These are phyloP conservation scores for Selaginella moellendorffii DNA, from an alignment of 75 land plant genomes.

Conservation along the genomic window DNA sequence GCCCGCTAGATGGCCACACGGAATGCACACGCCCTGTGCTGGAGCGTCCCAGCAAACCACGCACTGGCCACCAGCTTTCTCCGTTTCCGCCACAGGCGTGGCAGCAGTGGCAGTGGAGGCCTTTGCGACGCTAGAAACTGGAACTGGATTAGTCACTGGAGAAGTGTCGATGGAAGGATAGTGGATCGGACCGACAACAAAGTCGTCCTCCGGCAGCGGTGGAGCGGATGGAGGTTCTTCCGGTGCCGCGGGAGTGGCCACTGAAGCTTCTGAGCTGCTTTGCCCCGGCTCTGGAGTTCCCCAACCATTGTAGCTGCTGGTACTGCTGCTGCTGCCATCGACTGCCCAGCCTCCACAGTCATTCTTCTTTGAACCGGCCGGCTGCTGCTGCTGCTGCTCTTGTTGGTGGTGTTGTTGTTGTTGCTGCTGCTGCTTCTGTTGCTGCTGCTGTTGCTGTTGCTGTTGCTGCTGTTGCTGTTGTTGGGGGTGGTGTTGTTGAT, in stretches of 20 bases:
- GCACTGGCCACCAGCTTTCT: slow-evolving; percentile 33
- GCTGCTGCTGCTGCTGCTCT: background rate
- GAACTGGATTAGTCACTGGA: slow-evolving; percentile 22
- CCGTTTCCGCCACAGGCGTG: slow-evolving; percentile 6
- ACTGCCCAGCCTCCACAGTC: background rate
- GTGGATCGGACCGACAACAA: slow-evolving; percentile 35
- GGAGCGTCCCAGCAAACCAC: slow-evolving; percentile 89
- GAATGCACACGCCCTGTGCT: slow-evolving; percentile 77
- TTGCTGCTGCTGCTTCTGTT: too few species aligned
- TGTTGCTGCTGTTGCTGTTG: background rate
- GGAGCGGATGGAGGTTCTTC: slow-evolving; percentile 57
- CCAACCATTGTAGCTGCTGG: background rate
- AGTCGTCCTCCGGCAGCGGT: slow-evolving; percentile 31
- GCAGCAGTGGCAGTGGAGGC: background rate
- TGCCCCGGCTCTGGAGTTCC: background rate
- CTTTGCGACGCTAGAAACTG: background rate
- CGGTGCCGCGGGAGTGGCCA: slow-evolving; percentile 5
- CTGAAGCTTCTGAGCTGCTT: background rate
- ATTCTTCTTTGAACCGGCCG: too few species aligned
- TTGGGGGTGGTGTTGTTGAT: slow-evolving; percentile 9
- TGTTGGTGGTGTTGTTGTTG: slow-evolving; percentile 1
- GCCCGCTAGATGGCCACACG: slow-evolving; percentile 96
- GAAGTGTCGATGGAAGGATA: slow-evolving; percentile 59
- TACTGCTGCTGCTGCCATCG: too few species aligned
- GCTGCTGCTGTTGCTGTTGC: background rate